These are phyloP conservation scores for Gonium pectorale DNA, from an alignment of 139 green algal species.

Conservation along the genomic window DNA sequence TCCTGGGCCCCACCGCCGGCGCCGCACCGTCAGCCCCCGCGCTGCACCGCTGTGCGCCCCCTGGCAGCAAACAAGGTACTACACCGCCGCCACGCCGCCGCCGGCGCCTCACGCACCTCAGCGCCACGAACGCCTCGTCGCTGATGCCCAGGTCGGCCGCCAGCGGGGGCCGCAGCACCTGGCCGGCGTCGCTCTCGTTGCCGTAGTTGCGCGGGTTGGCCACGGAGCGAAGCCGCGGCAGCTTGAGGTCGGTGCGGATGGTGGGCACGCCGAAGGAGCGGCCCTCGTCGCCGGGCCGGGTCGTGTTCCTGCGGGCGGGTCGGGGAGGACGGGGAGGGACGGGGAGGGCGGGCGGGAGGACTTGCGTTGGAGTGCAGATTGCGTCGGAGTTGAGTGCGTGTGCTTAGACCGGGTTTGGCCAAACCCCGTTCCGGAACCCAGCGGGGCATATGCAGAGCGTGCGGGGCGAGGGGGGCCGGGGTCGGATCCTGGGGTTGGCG, in stretches of 20 bases:
- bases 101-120: constrained; percentile 15
- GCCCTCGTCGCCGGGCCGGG: constrained; percentile 30
- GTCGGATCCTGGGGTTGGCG: too few species aligned
- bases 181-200: constrained; percentile 71
- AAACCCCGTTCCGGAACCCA: too few species aligned
- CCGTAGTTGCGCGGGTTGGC: constrained; percentile 70
- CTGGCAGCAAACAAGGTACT: too few species aligned
- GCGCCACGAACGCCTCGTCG: constrained; percentile 69
- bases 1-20: too few species aligned
- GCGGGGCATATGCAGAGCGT: too few species aligned
- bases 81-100: neutral
- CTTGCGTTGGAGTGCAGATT: neutral
- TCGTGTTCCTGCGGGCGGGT: neutral
- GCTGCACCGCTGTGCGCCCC: too few species aligned
- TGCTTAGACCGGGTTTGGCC: too few species aligned
- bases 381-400: too few species aligned
- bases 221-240: constrained; percentile 49
- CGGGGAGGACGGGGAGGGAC: neutral
- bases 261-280: constrained; percentile 65
- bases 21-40: too few species aligned
- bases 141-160: constrained; percentile 68
- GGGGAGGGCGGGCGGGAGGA: neutral
- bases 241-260: constrained; percentile 71
- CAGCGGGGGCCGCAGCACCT: constrained; percentile 71
- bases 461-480: too few species aligned